Conservation (phyloP, 2,329 filamentous ascomycete species). For the Aspergillus tamarii region DNA sequence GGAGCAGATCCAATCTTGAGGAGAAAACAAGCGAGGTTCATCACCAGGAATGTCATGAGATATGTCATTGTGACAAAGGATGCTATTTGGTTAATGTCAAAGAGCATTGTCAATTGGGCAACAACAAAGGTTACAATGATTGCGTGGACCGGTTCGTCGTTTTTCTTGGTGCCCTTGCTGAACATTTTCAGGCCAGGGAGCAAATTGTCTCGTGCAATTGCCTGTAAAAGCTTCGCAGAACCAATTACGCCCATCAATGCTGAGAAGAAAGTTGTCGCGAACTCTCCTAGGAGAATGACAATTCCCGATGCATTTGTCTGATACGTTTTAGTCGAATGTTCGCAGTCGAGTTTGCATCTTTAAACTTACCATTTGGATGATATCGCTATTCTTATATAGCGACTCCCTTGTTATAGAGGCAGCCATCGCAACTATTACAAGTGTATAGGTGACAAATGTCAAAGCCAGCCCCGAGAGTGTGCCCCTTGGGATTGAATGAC, state of each 20-base stretch:
- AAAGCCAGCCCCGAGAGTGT: slow-evolving; percentile 76
- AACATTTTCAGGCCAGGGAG: slow-evolving; percentile 77
- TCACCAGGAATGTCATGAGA: slow-evolving; percentile 88
- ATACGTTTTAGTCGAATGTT: slow-evolving; percentile 13
- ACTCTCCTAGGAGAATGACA: slow-evolving; percentile 78
- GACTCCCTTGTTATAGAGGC: slow-evolving; percentile 74
- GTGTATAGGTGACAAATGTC: slow-evolving; percentile 74
- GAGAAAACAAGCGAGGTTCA: slow-evolving; percentile 83
- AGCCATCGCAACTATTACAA: slow-evolving; percentile 79
- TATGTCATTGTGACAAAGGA: slow-evolving; percentile 91
- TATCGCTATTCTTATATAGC: slow-evolving; percentile 73
- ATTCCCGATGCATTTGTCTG: slow-evolving; percentile 74
- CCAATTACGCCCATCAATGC: slow-evolving; percentile 86
- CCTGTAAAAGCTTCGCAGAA: slow-evolving; percentile 81
- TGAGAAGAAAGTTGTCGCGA: slow-evolving; percentile 82
- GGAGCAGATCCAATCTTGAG: slow-evolving; percentile 85
- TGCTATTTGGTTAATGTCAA: slow-evolving; percentile 84
- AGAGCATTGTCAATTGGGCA: slow-evolving; percentile 78
- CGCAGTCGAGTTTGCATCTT: not conserved
- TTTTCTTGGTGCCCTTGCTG: slow-evolving; percentile 70
- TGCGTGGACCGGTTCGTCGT: slow-evolving; percentile 75
- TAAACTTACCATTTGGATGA: slow-evolving; percentile 68
- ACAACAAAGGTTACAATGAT: slow-evolving; percentile 75
- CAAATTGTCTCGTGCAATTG: slow-evolving; percentile 76
- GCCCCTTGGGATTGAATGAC: slow-evolving; percentile 81